These are phyloP conservation scores for Penicillium ucsense DNA, from an alignment of 495 filamentous ascomycete genomes.

Conservation along the genomic window DNA sequence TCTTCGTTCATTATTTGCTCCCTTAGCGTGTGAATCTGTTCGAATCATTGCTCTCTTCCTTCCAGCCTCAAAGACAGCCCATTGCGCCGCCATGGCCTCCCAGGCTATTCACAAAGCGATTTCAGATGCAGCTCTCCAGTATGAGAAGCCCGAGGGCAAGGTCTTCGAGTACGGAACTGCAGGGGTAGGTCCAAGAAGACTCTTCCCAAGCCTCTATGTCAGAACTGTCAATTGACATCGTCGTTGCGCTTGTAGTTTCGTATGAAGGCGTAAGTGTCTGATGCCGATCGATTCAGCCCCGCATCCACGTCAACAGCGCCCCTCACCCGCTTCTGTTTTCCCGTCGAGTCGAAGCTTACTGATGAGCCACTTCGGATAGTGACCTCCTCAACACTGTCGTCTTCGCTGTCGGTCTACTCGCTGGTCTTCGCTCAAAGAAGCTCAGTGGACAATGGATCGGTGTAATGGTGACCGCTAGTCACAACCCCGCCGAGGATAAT, in stretches of 20 bases:
- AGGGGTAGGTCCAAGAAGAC: constrained; percentile 46
- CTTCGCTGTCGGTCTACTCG: constrained; percentile 82
- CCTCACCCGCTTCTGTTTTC: constrained; percentile 24
- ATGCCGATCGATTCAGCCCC: constrained; percentile 23
- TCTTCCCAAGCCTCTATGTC: too few species aligned
- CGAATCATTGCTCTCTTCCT: neutral
- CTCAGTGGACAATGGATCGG: constrained; percentile 84
- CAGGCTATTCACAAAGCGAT: constrained; percentile 36
- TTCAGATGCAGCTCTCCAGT: constrained; percentile 33
- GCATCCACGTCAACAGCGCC: constrained; percentile 20
- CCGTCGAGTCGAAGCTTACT: constrained; percentile 16
- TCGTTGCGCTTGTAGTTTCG: constrained; percentile 47
- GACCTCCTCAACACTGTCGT: constrained; percentile 75
- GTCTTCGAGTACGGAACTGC: constrained; percentile 92
- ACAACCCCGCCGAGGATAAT: constrained; percentile 96
- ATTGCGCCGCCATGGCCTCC: constrained; percentile 35
- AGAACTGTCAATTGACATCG: neutral
- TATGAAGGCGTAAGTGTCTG: constrained; percentile 60
- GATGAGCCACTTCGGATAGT: constrained; percentile 20
- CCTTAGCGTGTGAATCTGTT: too few species aligned
- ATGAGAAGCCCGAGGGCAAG: constrained; percentile 57
- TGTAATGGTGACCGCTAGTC: constrained; percentile 97
- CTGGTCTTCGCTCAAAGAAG: constrained; percentile 83
- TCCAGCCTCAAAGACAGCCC: constrained; percentile 8
- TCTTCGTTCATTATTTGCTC: neutral